phyloP scores from a whole-genome alignment of 2,329 filamentous ascomycete genomes.

The Hymenoscyphus albidus region DNA sequence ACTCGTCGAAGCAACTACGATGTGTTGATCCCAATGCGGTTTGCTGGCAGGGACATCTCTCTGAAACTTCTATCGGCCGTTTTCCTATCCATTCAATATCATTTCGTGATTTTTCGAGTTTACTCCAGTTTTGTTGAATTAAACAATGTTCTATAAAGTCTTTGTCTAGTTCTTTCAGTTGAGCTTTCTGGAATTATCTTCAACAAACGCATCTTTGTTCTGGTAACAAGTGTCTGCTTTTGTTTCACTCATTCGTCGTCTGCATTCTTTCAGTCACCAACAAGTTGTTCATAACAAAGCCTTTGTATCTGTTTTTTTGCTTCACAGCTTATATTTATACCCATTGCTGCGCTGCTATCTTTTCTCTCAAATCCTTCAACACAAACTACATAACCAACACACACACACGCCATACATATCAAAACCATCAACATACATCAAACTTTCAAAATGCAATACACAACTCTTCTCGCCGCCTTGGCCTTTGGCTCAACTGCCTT shows the following conservation, averaged over 20 bases:
- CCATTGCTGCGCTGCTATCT: not conserved
- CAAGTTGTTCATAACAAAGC: conserved; percentile 1
- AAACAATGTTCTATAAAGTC: not conserved
- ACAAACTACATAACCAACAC: not conserved
- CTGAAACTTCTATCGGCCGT: not conserved
- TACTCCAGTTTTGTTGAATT: not conserved
- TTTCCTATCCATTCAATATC: not conserved
- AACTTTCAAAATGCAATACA: conserved; percentile 12
- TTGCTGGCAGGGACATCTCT: not conserved
- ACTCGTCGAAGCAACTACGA: not conserved
- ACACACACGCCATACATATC: not conserved
- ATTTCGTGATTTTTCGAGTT: not conserved
- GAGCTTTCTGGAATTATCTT: not conserved
- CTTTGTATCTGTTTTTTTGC: not conserved
- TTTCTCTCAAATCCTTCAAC: not conserved
- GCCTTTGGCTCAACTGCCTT: conserved; percentile 8
- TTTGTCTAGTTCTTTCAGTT: not conserved
- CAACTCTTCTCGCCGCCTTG: conserved; percentile 11
- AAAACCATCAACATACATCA: not conserved
- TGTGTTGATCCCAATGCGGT: not conserved
- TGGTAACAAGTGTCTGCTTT: conserved; percentile 5
- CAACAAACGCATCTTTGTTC: conserved; percentile 4
- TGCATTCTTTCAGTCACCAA: not conserved
- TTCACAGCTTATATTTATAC: conserved; percentile 1
- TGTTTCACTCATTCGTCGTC: not conserved